These are phyloP conservation scores for Colletotrichum destructivum DNA, from an alignment of 2,329 filamentous ascomycete genomes.

Conservation along the genomic window DNA sequence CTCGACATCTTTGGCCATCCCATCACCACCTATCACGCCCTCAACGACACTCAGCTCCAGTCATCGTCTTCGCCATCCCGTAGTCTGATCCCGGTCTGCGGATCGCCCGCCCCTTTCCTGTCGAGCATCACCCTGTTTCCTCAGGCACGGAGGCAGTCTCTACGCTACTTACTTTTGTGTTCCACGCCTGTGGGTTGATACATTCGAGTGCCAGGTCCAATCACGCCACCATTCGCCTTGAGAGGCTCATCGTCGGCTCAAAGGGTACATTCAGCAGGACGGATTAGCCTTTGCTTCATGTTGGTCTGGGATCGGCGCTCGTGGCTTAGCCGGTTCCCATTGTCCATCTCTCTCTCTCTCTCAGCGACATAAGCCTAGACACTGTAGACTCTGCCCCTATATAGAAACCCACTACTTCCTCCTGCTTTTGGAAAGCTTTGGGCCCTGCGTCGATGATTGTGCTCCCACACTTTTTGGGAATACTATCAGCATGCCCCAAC, in stretches of 20 bases:
- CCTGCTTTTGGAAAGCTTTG: conserved; percentile 23
- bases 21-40: conserved; percentile 30
- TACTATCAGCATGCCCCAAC: conserved; percentile 50
- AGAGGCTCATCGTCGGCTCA: conserved; percentile 18
- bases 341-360: conserved; percentile 7
- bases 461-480: conserved; percentile 40
- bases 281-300: conserved; percentile 43
- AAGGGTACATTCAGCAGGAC: conserved; percentile 28
- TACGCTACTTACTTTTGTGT: not conserved
- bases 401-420: conserved; percentile 42
- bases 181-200: conserved; percentile 31
- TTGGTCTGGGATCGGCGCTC: conserved; percentile 43
- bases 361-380: conserved; percentile 28
- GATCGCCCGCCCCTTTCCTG: conserved; percentile 24
- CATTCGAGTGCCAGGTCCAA: conserved; percentile 21
- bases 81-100: conserved; percentile 35
- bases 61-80: conserved; percentile 8
- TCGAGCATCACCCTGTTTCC: conserved; percentile 36
- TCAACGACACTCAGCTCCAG: conserved; percentile 20
- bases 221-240: conserved; percentile 25
- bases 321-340: conserved; percentile 36
- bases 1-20: conserved; percentile 23
- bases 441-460: conserved; percentile 29
- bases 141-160: conserved; percentile 22
- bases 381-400: conserved; percentile 41